Percentiles rank a stretch among this genome's conserved stretches.
phyloP scores from a whole-genome alignment of 2,329 filamentous ascomycete genomes.

The Xenoacremonium recifei region DNA sequence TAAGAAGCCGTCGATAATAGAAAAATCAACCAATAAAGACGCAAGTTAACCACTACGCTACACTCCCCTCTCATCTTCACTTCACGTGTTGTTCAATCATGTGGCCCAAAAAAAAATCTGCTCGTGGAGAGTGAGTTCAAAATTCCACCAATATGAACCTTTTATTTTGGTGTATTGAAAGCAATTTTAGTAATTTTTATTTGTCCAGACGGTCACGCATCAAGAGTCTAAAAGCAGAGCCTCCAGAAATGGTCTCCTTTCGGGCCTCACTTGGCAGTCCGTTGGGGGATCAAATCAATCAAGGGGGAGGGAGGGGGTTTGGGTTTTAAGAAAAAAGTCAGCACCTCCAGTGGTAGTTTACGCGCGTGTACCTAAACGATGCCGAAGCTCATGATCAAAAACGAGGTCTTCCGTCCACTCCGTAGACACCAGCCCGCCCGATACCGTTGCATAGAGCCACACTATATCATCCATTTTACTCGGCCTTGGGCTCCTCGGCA shows the following conservation, averaged over 20 bases:
- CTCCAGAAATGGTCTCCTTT: conserved; percentile 49
- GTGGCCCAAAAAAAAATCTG: too few species aligned
- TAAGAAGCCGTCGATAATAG: too few species aligned
- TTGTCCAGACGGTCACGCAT: conserved; percentile 57
- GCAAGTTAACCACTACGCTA: conserved; percentile 27
- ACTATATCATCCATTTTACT: conserved; percentile 46
- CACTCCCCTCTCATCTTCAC: too few species aligned
- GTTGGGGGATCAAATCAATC: too few species aligned
- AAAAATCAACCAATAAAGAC: conserved; percentile 11
- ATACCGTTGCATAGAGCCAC: conserved; percentile 35
- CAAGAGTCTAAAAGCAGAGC: conserved; percentile 55
- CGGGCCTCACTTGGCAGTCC: conserved; percentile 36
- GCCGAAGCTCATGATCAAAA: conserved; percentile 48
- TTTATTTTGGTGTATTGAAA: conserved; percentile 33
- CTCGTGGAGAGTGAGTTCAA: too few species aligned
- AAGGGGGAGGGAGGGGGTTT: too few species aligned
- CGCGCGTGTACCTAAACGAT: conserved; percentile 47
- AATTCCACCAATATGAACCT: background rate
- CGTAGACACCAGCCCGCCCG: conserved; percentile 61
- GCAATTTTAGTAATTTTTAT: conserved; percentile 51
- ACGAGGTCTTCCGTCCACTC: conserved; percentile 61
- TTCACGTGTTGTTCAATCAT: too few species aligned
- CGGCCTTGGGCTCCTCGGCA: conserved; percentile 67
- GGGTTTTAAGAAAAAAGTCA: conserved; percentile 35
- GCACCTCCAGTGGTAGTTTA: conserved; percentile 36